Conservation (phyloP, 2,329 filamentous ascomycete genomes). For the Bretziella fagacearum region DNA sequence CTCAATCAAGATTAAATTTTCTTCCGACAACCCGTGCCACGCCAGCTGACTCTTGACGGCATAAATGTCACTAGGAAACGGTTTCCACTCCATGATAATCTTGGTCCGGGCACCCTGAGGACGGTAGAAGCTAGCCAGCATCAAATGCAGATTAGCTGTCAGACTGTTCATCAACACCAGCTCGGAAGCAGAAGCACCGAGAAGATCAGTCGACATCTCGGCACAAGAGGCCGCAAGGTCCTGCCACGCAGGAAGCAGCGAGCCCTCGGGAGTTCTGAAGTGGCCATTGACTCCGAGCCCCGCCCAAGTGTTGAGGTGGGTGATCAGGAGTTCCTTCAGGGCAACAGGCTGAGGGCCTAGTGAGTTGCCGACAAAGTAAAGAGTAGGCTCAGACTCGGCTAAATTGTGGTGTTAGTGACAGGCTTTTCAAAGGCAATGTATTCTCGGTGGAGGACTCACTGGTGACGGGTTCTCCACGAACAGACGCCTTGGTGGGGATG, state of each 20-base stretch:
- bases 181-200: constrained; percentile 55
- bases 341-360: constrained; percentile 65
- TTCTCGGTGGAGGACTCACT: constrained; percentile 20
- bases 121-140: constrained; percentile 71
- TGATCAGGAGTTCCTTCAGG: constrained; percentile 46
- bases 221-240: constrained; percentile 63
- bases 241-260: constrained; percentile 55
- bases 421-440: not conserved
- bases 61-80: constrained; percentile 79
- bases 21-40: constrained; percentile 47
- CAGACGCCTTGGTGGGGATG: constrained; percentile 57
- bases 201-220: constrained; percentile 50
- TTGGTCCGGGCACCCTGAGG: constrained; percentile 51
- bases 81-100: constrained; percentile 77
- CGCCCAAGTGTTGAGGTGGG: constrained; percentile 69
- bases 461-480: constrained; percentile 30
- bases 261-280: constrained; percentile 52
- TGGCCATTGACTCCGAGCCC: constrained; percentile 73
- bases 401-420: not conserved
- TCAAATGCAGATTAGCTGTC: constrained; percentile 63
- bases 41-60: constrained; percentile 66
- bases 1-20: constrained; percentile 58
- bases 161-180: constrained; percentile 80
- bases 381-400: constrained; percentile 24
- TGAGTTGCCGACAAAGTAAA: constrained; percentile 84